phyloP scores from a whole-genome alignment of 352 stramenopile genomes.

The Globisporangium megalacanthum region DNA sequence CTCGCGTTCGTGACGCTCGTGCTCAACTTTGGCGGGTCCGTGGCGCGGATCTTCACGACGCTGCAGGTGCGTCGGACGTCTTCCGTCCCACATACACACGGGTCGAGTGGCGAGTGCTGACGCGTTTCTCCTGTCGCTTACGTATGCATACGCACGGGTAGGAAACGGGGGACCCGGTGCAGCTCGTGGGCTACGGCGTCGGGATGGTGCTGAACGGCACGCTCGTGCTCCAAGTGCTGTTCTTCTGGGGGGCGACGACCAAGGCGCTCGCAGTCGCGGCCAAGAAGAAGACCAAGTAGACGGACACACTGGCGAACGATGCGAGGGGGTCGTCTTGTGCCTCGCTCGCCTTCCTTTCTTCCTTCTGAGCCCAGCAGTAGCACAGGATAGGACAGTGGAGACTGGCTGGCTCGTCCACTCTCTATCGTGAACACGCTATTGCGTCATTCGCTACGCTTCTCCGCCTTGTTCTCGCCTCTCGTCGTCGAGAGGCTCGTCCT shows the following conservation, averaged over 20 bases:
- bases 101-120: too few species aligned
- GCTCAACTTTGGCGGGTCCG: slow-evolving; percentile 75
- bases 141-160: slow-evolving; percentile 10
- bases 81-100: too few species aligned
- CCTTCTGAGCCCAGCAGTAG: too few species aligned
- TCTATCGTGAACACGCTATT: not conserved
- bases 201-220: slow-evolving; percentile 71
- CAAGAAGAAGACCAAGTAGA: slow-evolving; percentile 72
- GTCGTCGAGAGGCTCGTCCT: slow-evolving; percentile 19
- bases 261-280: slow-evolving; percentile 48
- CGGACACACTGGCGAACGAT: not conserved
- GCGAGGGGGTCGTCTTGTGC: not conserved
- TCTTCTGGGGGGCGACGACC: slow-evolving; percentile 82
- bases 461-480: too few species aligned
- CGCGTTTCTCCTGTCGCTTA: too few species aligned
- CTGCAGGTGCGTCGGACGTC: too few species aligned
- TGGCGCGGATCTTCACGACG: slow-evolving; percentile 84
- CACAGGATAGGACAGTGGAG: too few species aligned
- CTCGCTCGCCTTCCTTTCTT: too few species aligned
- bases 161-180: slow-evolving; percentile 75
- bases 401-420: not conserved
- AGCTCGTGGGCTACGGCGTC: slow-evolving; percentile 65
- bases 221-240: slow-evolving; percentile 74
- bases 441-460: not conserved
- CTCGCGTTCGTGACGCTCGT: slow-evolving; percentile 81